Conservation (phyloP, 306 rosid species). For the Begonia loranthoides region DNA sequence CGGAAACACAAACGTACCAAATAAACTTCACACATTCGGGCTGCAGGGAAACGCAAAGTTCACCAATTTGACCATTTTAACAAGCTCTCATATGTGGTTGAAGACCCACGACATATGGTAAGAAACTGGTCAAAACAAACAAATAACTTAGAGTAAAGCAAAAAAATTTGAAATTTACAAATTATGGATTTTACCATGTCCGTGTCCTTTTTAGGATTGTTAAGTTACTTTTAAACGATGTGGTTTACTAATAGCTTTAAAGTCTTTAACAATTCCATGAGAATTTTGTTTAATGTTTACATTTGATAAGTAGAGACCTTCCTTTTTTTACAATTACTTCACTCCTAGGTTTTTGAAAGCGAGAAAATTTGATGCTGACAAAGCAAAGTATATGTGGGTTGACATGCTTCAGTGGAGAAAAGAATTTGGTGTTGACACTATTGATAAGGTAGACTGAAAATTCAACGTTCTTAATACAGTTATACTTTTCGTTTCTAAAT, state of each 20-base stretch:
- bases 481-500: background rate
- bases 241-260: background rate
- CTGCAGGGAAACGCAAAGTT: no score
- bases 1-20: no score
- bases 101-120: no score
- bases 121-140: no score
- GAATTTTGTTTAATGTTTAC: background rate
- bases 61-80: no score
- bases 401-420: slow-evolving; percentile 94
- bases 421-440: slow-evolving; percentile 69
- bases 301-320: background rate
- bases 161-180: no score
- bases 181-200: background rate
- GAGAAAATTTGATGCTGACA: slow-evolving; percentile 80
- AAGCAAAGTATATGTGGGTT: slow-evolving; percentile 94
- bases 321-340: slow-evolving; percentile 4
- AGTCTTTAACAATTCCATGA: background rate
- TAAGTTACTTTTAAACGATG: slow-evolving; percentile 1
- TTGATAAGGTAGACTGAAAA: slow-evolving; percentile 44
- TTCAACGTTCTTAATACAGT: background rate
- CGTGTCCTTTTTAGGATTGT: background rate
- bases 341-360: slow-evolving; percentile 73
- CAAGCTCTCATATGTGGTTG: no score
- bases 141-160: no score
- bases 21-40: no score